Percentiles rank a stretch among this genome's conserved stretches.
These are phyloP conservation scores for Mycena polygramma DNA, from an alignment of 768 basidiomycete genomes.

Conservation along the genomic window DNA sequence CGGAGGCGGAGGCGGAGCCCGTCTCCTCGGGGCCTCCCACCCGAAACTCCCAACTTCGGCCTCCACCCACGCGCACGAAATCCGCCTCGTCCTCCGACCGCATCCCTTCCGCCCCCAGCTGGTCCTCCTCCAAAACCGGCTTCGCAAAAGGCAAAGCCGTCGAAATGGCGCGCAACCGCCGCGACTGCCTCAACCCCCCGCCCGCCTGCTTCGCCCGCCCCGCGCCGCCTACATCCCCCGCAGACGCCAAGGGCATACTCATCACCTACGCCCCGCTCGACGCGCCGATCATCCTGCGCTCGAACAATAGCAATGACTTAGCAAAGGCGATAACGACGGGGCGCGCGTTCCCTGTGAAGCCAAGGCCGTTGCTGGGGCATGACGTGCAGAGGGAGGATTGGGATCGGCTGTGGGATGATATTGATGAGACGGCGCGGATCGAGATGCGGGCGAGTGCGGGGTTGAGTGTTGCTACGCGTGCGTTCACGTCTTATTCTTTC, in stretches of 20 bases:
- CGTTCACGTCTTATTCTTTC: constrained; percentile 9
- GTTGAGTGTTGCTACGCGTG: constrained; percentile 33
- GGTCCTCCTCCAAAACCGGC: constrained; percentile 31
- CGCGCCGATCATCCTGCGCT: constrained; percentile 28
- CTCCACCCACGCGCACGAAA: constrained; percentile 30
- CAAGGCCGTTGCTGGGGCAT: constrained; percentile 23
- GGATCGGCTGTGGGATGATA: constrained; percentile 34
- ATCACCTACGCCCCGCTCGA: constrained; percentile 28
- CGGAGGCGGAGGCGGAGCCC: constrained; percentile 14
- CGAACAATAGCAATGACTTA: constrained; percentile 29
- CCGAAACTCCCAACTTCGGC: constrained; percentile 30
- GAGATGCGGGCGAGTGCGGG: constrained; percentile 35
- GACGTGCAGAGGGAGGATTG: constrained; percentile 34
- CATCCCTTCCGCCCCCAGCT: constrained; percentile 8
- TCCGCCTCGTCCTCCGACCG: constrained; percentile 25
- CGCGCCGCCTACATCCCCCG: constrained; percentile 9
- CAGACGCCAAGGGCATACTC: constrained; percentile 21
- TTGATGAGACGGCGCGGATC: constrained; percentile 35
- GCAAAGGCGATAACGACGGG: constrained; percentile 31
- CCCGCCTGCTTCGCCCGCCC: constrained; percentile 28
- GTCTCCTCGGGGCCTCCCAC: constrained; percentile 16
- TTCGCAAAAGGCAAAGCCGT: constrained; percentile 34
- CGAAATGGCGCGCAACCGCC: constrained; percentile 31
- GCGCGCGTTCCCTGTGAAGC: constrained; percentile 28
- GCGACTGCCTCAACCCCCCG: constrained; percentile 31